Conservation (phyloP, 176 grass and related monocot species). For the Rhipidocladum racemiflorum region DNA sequence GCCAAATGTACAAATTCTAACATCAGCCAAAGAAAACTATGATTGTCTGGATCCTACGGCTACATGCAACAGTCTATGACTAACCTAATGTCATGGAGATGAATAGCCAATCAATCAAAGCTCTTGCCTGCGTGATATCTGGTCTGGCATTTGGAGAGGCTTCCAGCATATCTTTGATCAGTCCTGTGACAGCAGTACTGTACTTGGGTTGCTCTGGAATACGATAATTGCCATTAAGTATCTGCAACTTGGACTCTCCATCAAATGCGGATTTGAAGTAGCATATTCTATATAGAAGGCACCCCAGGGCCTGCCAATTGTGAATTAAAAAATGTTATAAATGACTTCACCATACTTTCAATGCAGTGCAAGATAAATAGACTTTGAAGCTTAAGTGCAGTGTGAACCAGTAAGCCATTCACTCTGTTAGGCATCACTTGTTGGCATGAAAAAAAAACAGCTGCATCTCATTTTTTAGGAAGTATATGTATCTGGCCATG, state of each 20-base stretch:
- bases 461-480: background rate
- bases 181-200: slow-evolving; percentile 35
- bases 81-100: slow-evolving; percentile 64
- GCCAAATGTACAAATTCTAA: slow-evolving; percentile 25
- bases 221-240: slow-evolving; percentile 84
- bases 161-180: slow-evolving; percentile 82
- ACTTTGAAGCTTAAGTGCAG: slow-evolving; percentile 14
- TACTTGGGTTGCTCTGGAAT: slow-evolving; percentile 82
- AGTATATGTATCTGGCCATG: background rate
- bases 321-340: slow-evolving; percentile 14
- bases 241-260: slow-evolving; percentile 87
- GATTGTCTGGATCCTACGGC: slow-evolving; percentile 33
- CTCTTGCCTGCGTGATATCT: slow-evolving; percentile 89
- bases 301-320: slow-evolving; percentile 67
- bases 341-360: slow-evolving; percentile 1
- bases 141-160: slow-evolving; percentile 68
- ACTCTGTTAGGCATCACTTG: slow-evolving; percentile 7
- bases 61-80: slow-evolving; percentile 55
- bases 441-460: slow-evolving; percentile 5
- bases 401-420: background rate
- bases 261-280: slow-evolving; percentile 88
- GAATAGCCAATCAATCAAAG: slow-evolving; percentile 59
- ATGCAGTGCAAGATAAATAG: background rate
- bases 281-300: slow-evolving; percentile 86
- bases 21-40: slow-evolving; percentile 33